Evolutionary conservation across 768 basidiomycete species (phyloP).

Genomic region (Melanogaster broomeanus): DNA sequence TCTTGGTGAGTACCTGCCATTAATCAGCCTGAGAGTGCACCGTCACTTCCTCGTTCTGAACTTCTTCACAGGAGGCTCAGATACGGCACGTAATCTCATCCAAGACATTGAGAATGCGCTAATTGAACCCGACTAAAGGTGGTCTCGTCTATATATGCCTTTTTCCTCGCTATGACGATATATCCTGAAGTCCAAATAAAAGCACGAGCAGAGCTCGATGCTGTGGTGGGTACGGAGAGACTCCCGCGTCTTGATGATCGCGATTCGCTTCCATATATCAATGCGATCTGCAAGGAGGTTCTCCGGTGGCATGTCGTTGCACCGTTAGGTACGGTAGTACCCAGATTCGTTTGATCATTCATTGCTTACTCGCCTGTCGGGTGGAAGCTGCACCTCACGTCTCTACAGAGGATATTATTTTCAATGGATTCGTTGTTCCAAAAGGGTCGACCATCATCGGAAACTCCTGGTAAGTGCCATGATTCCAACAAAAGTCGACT

Average conservation of each 20-base stretch:
- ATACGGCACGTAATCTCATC: conserved; percentile 41
- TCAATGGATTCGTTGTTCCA: conserved; percentile 16
- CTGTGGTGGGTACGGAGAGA: conserved; percentile 19
- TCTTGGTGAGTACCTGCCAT: conserved; percentile 8
- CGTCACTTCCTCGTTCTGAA: not conserved
- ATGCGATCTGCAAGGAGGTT: conserved; percentile 26
- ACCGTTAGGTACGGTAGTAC: conserved; percentile 16
- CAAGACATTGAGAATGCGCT: conserved; percentile 33
- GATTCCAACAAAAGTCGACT: not conserved
- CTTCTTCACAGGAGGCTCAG: conserved; percentile 39
- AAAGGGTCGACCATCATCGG: conserved; percentile 24
- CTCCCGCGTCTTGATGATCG: conserved; percentile 22
- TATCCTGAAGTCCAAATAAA: conserved; percentile 25
- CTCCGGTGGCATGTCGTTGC: conserved; percentile 22
- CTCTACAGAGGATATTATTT: conserved; percentile 20
- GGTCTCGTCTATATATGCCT: conserved; percentile 16
- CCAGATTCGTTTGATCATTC: conserved; percentile 32
- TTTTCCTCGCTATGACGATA: conserved; percentile 27
- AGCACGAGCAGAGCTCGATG: conserved; percentile 26
- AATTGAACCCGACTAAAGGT: conserved; percentile 1
- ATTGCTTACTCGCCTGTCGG: not conserved
- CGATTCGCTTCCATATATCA: conserved; percentile 25
- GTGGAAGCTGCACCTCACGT: conserved; percentile 15
- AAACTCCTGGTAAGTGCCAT: conserved; percentile 24
- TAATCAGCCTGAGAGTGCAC: too few relatives aligned